Conservation (phyloP, 495 filamentous ascomycete genomes). For the Parmelia sp. region DNA sequence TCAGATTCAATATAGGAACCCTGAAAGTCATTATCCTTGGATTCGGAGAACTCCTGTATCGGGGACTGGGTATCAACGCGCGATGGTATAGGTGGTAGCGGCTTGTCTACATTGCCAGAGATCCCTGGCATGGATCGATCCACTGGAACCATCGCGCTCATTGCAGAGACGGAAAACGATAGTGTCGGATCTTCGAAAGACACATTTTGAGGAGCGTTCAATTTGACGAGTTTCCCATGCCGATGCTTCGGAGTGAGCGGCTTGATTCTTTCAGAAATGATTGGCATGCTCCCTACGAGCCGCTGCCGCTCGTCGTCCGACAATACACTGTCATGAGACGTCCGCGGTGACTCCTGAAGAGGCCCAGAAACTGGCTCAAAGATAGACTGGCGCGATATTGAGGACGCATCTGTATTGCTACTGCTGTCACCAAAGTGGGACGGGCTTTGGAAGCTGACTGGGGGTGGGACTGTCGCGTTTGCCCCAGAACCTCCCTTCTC, state of each 20-base stretch:
- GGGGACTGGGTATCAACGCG: not conserved
- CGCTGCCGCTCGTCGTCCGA: conserved; percentile 37
- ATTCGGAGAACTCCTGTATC: not conserved
- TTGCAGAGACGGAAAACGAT: conserved; percentile 24
- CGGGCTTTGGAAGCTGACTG: conserved; percentile 19
- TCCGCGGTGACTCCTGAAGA: conserved; percentile 40
- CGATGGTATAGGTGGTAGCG: conserved; percentile 10
- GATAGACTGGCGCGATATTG: conserved; percentile 42
- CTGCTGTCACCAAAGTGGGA: conserved; percentile 34
- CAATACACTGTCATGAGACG: conserved; percentile 39
- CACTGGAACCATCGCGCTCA: conserved; percentile 29
- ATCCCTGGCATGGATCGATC: conserved; percentile 29
- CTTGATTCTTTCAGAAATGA: conserved; percentile 31
- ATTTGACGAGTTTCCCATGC: conserved; percentile 62
- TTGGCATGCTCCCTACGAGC: conserved; percentile 27
- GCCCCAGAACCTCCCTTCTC: conserved; percentile 25
- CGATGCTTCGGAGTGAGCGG: conserved; percentile 57
- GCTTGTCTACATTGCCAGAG: conserved; percentile 28
- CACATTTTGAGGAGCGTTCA: conserved; percentile 26
- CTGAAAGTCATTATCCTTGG: not conserved
- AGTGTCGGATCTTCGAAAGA: conserved; percentile 29
- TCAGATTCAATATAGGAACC: not conserved
- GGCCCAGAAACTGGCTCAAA: conserved; percentile 32
- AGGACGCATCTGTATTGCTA: conserved; percentile 43
- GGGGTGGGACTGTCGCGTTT: conserved; percentile 9